A percentile compares a stretch with the other conserved stretches of the same genome.
Evolutionary conservation across 371 early-diverging fungal genomes (phyloP).

Genomic region (Mortierella sp.): DNA sequence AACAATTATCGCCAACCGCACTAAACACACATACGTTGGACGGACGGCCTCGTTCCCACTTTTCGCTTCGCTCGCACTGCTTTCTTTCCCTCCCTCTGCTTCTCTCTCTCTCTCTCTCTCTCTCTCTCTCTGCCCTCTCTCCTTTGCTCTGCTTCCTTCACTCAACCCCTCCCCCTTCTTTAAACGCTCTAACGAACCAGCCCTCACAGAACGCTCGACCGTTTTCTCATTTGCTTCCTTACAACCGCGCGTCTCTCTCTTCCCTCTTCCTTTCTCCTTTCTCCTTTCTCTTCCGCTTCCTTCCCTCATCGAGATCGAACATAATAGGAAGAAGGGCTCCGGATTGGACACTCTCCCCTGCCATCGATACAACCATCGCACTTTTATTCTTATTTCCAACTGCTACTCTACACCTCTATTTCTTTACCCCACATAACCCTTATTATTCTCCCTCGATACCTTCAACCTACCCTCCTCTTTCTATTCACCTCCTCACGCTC

Average conservation of each 20-base stretch:
- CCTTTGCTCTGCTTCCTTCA: neutral
- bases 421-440: neutral
- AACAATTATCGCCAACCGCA: neutral
- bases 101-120: neutral
- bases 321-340: neutral
- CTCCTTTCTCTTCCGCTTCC: neutral
- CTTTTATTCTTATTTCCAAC: neutral
- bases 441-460: neutral
- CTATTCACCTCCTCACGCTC: neutral
- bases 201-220: neutral
- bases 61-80: neutral
- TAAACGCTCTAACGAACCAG: neutral
- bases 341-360: neutral
- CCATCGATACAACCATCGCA: neutral
- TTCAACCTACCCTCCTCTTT: neutral
- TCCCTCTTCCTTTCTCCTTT: too few species aligned
- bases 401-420: neutral
- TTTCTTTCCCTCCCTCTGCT: neutral
- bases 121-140: slow-evolving; percentile 1
- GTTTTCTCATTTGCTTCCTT: neutral
- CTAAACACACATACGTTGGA: neutral
- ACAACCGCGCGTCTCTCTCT: neutral
- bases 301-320: neutral
- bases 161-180: neutral
- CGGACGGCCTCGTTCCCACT: slow-evolving; percentile 1